Percentiles rank a stretch among this genome's conserved stretches.
Evolutionary conservation across 192 early-diverging fungal genomes (phyloP).

Genomic region (Coemansia umbellata): DNA sequence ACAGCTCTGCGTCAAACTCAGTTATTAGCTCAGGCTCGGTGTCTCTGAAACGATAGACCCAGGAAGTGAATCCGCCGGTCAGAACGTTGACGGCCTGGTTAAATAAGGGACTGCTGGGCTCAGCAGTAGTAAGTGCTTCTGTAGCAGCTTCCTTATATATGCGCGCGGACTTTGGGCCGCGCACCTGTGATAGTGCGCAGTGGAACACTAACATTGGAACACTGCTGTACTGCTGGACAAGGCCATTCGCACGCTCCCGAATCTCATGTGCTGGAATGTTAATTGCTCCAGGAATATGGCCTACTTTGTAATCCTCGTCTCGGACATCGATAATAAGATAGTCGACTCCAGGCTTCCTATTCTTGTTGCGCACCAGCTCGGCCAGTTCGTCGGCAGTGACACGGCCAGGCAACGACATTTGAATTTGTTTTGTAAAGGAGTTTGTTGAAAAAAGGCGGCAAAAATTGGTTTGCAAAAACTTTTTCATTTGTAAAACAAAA

Average conservation of each 20-base stretch:
- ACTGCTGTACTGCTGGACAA: conserved; percentile 53
- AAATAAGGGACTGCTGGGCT: conserved; percentile 4
- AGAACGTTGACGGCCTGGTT: conserved; percentile 58
- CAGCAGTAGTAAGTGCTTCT: conserved; percentile 9
- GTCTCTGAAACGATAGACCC: conserved; percentile 55
- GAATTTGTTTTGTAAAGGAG: neutral
- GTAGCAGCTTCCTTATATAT: conserved; percentile 55
- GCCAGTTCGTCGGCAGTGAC: conserved; percentile 49
- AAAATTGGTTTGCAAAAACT: neutral
- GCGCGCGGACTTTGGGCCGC: conserved; percentile 70
- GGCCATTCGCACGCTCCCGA: conserved; percentile 30
- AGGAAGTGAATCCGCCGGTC: conserved; percentile 62
- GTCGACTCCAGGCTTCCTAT: conserved; percentile 58
- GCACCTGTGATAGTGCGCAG: conserved; percentile 81
- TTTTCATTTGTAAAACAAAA: neutral
- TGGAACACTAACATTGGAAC: conserved; percentile 78
- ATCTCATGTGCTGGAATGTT: conserved; percentile 73
- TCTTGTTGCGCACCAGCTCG: conserved; percentile 54
- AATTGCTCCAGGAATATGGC: conserved; percentile 73
- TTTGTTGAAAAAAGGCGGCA: neutral
- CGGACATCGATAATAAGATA: conserved; percentile 76
- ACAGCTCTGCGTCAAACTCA: conserved; percentile 54
- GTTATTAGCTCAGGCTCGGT: conserved; percentile 57
- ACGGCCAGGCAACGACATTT: neutral
- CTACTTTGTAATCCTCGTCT: conserved; percentile 56